phyloP scores from a whole-genome alignment of 345 rosid species.

The Lumnitzera littorea region DNA sequence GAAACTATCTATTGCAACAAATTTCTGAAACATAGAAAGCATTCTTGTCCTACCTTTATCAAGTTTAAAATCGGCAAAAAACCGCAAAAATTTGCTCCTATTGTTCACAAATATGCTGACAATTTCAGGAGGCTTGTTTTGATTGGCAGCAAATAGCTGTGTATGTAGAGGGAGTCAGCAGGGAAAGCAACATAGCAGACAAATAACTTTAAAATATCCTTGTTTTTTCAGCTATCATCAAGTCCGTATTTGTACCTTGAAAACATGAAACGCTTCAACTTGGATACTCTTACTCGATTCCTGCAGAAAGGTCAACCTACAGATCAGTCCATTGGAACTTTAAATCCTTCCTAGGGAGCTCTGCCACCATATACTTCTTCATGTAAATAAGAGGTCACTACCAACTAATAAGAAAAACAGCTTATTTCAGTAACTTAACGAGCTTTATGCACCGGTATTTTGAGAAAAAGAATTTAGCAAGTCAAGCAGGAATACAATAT shows the following conservation, averaged over 20 bases:
- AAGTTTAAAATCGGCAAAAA: constrained; percentile 60
- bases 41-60: constrained; percentile 48
- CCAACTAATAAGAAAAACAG: too few species aligned
- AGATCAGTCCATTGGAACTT: background rate
- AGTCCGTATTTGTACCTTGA: constrained; percentile 47
- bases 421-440: too few species aligned
- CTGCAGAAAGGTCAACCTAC: constrained; percentile 29
- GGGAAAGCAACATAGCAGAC: background rate
- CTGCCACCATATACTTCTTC: too few species aligned
- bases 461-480: too few species aligned
- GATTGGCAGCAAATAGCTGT: constrained; percentile 77
- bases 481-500: too few species aligned
- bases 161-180: background rate
- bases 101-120: constrained; percentile 52
- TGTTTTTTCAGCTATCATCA: background rate
- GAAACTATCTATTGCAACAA: constrained; percentile 1
- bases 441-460: too few species aligned
- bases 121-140: constrained; percentile 65
- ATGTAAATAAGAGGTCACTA: too few species aligned
- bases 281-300: constrained; percentile 95
- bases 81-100: constrained; percentile 66
- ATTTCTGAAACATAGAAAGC: background rate
- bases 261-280: constrained; percentile 95
- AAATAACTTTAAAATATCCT: background rate
- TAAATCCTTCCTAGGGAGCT: too few species aligned